These are phyloP conservation scores for Penicillium dipodomyicola DNA, from an alignment of 495 filamentous ascomycete genomes.

Conservation along the genomic window DNA sequence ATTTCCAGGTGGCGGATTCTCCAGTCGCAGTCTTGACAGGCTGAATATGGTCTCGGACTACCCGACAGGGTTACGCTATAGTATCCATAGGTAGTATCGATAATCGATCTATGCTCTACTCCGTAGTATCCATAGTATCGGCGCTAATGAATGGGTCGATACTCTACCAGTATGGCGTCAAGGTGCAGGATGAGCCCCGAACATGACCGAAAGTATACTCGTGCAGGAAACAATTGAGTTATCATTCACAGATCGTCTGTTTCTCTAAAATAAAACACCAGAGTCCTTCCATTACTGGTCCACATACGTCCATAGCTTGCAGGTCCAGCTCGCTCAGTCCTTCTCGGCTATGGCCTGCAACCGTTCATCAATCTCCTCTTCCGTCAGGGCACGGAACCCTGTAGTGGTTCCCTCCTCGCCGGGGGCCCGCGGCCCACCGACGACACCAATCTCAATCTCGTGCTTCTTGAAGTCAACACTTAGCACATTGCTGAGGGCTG, in stretches of 20 bases:
- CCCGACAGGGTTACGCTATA: not conserved
- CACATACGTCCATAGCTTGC: constrained; percentile 12
- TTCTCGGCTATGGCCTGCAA: constrained; percentile 97
- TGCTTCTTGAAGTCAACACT: constrained; percentile 99
- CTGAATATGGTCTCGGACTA: not conserved
- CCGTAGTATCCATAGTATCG: not conserved
- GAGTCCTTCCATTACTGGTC: constrained; percentile 8
- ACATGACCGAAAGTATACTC: constrained; percentile 21
- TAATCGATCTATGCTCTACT: not conserved
- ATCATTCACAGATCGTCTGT: constrained; percentile 23
- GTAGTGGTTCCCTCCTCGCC: constrained; percentile 76
- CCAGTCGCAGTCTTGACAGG: not conserved
- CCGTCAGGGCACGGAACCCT: constrained; percentile 83
- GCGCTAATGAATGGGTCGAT: not conserved
- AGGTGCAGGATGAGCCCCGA: constrained; percentile 7
- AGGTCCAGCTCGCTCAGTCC: constrained; percentile 58
- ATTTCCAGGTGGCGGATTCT: not conserved
- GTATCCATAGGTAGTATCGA: not conserved
- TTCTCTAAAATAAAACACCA: constrained; percentile 21
- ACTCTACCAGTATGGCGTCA: not conserved
- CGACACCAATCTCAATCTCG: constrained; percentile 96
- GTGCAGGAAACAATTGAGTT: constrained; percentile 19
- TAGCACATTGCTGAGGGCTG: constrained; percentile 88
- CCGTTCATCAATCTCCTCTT: constrained; percentile 97
- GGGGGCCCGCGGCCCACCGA: constrained; percentile 75